These are phyloP conservation scores for Bjerkandera adusta DNA, from an alignment of 1,284 basidiomycete species.

Conservation along the genomic window DNA sequence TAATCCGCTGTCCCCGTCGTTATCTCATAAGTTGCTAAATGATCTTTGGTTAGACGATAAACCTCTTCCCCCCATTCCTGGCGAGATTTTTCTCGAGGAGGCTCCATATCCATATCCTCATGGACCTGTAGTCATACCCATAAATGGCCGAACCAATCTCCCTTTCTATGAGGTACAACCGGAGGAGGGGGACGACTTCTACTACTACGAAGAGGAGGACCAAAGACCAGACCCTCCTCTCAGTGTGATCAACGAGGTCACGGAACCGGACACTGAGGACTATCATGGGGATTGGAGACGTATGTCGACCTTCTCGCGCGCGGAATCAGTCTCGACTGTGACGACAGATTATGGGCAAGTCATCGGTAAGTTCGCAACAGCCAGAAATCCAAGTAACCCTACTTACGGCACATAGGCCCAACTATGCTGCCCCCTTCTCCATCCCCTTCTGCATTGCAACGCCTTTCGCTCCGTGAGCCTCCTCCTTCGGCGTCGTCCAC, in stretches of 20 bases:
- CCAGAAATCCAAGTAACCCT: too few relatives aligned
- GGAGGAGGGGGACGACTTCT: constrained; percentile 15
- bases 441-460: constrained; percentile 68
- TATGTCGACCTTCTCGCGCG: not conserved
- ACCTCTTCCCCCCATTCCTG: constrained; percentile 26
- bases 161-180: constrained; percentile 26
- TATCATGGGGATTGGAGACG: too few relatives aligned
- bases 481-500: constrained; percentile 51
- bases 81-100: constrained; percentile 4
- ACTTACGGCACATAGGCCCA: too few relatives aligned
- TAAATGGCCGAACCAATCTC: constrained; percentile 24
- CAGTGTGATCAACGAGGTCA: not conserved
- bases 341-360: constrained; percentile 63
- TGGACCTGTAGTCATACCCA: not conserved
- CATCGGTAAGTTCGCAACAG: constrained; percentile 43
- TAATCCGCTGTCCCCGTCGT: constrained; percentile 13
- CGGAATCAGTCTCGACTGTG: constrained; percentile 28
- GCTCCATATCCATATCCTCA: not conserved
- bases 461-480: constrained; percentile 58
- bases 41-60: constrained; percentile 22
- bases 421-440: constrained; percentile 56
- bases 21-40: constrained; percentile 12
- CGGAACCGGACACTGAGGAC: not conserved
- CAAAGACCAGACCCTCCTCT: not conserved
- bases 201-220: constrained; percentile 9